Evolutionary conservation across 345 rosid species (phyloP).

Genomic region (Raphanus raphanistrum): DNA sequence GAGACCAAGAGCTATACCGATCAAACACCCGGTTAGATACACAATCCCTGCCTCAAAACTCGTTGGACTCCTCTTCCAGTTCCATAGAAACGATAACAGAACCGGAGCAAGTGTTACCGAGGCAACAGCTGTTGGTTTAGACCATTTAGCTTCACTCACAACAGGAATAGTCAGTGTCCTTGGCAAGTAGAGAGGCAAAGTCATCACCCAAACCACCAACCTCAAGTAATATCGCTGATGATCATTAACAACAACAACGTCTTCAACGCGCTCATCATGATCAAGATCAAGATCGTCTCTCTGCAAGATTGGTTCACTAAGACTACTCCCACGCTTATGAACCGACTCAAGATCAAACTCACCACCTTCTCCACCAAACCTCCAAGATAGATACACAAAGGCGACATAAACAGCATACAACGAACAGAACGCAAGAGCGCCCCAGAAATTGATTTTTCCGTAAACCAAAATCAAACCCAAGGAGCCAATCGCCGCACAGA

Average conservation of each 20-base stretch:
- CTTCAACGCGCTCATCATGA: not conserved
- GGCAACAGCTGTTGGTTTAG: constrained; percentile 66
- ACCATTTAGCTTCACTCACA: constrained; percentile 69
- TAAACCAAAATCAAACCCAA: constrained; percentile 56
- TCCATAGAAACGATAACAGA: constrained; percentile 57
- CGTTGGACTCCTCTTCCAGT: constrained; percentile 42
- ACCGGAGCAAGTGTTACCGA: constrained; percentile 74
- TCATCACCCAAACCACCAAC: constrained; percentile 47
- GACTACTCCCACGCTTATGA: constrained; percentile 31
- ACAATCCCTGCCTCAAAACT: constrained; percentile 38
- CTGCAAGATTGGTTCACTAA: constrained; percentile 36
- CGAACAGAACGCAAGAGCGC: constrained; percentile 59
- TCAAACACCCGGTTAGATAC: constrained; percentile 49
- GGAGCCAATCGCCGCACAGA: constrained; percentile 57
- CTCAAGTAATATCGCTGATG: constrained; percentile 28
- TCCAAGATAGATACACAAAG: constrained; percentile 54
- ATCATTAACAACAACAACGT: not conserved
- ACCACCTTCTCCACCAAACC: constrained; percentile 26
- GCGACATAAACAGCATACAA: constrained; percentile 60
- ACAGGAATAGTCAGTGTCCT: constrained; percentile 83
- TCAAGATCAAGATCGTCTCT: constrained; percentile 5
- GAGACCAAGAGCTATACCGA: constrained; percentile 61
- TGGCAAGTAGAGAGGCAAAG: constrained; percentile 76
- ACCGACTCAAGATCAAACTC: constrained; percentile 37
- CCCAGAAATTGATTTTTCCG: constrained; percentile 62